These are phyloP conservation scores for Xerophyta viscosa DNA, from an alignment of 106 monocot species.

Conservation along the genomic window DNA sequence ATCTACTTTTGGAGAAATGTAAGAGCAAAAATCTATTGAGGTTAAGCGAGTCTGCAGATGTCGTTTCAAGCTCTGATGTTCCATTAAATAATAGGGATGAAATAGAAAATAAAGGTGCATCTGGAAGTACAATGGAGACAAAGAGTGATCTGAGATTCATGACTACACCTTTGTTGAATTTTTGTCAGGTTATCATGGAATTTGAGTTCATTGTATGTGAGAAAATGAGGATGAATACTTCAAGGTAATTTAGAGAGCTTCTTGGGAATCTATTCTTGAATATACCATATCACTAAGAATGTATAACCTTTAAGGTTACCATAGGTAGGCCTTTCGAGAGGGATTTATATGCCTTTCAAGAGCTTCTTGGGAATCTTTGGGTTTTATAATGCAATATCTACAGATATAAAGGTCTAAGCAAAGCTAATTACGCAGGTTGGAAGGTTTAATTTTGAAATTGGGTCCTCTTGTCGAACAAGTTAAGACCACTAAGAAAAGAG, in stretches of 20 bases:
- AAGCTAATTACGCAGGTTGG: constrained; percentile 32
- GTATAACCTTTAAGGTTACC: no score
- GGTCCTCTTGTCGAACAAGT: constrained; percentile 21
- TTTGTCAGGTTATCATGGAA: constrained; percentile 21
- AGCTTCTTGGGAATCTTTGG: no score
- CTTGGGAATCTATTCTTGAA: no score
- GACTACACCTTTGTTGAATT: constrained; percentile 8
- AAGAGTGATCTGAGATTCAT: constrained; percentile 6
- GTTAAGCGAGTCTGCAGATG: no score
- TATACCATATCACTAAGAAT: no score
- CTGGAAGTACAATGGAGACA: not conserved
- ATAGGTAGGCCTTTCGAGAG: not conserved
- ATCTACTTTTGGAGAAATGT: not conserved
- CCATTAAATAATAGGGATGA: constrained; percentile 2
- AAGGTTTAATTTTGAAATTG: constrained; percentile 21
- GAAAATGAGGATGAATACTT: constrained; percentile 20
- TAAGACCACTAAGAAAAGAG: constrained; percentile 27
- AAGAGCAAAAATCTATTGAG: not conserved
- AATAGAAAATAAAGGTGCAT: constrained; percentile 7
- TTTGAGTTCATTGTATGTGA: constrained; percentile 24
- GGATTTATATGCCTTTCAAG: no score
- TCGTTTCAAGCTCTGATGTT: constrained; percentile 1
- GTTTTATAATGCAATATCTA: no score
- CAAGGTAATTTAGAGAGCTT: constrained; percentile 29
- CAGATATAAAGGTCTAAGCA: no score